Evolutionary conservation across 2,329 filamentous ascomycete species (phyloP).

Genomic region (Penicillium sp.): DNA sequence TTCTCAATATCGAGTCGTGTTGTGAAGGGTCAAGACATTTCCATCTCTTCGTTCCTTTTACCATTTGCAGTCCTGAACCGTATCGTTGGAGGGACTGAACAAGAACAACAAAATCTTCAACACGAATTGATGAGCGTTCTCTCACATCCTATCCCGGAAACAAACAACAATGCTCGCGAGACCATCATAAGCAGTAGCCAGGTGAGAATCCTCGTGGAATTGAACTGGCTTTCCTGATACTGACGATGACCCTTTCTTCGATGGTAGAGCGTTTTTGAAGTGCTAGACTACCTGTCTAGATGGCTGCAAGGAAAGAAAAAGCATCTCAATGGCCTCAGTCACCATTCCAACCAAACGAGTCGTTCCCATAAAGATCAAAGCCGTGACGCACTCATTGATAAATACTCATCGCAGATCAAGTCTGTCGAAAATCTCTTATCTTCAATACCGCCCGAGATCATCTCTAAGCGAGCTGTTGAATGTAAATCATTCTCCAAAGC

Average conservation of each 20-base stretch:
- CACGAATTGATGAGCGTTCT: slow-evolving; percentile 74
- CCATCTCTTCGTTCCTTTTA: slow-evolving; percentile 82
- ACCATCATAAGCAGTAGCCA: slow-evolving; percentile 84
- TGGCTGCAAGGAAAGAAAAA: slow-evolving; percentile 81
- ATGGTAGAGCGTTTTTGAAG: slow-evolving; percentile 75
- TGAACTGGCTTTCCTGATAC: slow-evolving; percentile 9
- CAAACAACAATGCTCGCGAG: slow-evolving; percentile 63
- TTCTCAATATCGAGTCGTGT: slow-evolving; percentile 80
- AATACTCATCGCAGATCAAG: slow-evolving; percentile 49
- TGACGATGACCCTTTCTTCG: neutral
- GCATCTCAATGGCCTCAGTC: slow-evolving; percentile 38
- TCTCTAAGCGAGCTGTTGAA: slow-evolving; percentile 82
- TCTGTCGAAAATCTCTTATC: slow-evolving; percentile 71
- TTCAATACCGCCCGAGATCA: slow-evolving; percentile 68
- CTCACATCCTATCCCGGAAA: slow-evolving; percentile 57
- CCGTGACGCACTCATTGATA: slow-evolving; percentile 32
- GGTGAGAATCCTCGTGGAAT: slow-evolving; percentile 51
- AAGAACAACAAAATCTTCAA: slow-evolving; percentile 65
- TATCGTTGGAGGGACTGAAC: slow-evolving; percentile 68
- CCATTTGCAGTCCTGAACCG: slow-evolving; percentile 85
- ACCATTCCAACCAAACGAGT: slow-evolving; percentile 29
- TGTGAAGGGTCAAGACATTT: slow-evolving; percentile 80
- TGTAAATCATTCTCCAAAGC: slow-evolving; percentile 91
- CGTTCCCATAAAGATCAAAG: slow-evolving; percentile 31
- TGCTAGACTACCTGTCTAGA: slow-evolving; percentile 85